Percentiles rank a stretch among this genome's conserved stretches.
These are phyloP conservation scores for Capsicum pubescens DNA, from an alignment of 257 asterid genomes.

Conservation along the genomic window DNA sequence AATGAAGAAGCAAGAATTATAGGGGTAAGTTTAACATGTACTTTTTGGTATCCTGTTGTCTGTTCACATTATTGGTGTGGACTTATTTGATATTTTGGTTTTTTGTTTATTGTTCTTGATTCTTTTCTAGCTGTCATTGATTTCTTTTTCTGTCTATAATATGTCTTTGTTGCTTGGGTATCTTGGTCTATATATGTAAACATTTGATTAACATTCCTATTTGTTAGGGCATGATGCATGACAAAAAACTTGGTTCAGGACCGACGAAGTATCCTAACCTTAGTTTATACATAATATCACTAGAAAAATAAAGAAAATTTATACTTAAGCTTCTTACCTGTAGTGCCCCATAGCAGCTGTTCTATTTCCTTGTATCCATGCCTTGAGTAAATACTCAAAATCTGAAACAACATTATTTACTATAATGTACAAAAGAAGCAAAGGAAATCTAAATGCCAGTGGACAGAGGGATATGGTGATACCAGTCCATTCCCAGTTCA, in stretches of 20 bases:
- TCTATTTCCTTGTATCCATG: slow-evolving; percentile 97
- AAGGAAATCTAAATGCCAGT: slow-evolving; percentile 1
- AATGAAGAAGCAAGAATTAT: no score
- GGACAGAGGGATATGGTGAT: slow-evolving; percentile 15
- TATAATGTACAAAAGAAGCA: slow-evolving; percentile 7
- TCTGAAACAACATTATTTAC: slow-evolving; percentile 55
- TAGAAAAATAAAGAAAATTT: slow-evolving; percentile 18
- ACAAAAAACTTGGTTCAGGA: neutral
- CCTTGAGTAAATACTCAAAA: slow-evolving; percentile 97
- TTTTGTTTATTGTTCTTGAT: no score
- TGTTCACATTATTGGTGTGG: no score
- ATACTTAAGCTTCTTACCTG: slow-evolving; percentile 53
- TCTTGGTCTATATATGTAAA: neutral
- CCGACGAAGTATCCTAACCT: neutral
- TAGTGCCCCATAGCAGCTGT: slow-evolving; percentile 79
- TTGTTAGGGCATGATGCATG: slow-evolving; percentile 3
- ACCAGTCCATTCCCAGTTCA: neutral
- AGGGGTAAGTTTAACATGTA: no score
- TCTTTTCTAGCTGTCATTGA: no score
- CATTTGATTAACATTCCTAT: neutral
- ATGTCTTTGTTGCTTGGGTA: neutral
- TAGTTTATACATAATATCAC: slow-evolving; percentile 6
- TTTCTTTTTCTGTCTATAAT: neutral
- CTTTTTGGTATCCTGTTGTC: no score
- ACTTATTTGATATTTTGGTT: no score